Conservation (phyloP, 2,329 filamentous ascomycete genomes). For the Alternaria sp. region DNA sequence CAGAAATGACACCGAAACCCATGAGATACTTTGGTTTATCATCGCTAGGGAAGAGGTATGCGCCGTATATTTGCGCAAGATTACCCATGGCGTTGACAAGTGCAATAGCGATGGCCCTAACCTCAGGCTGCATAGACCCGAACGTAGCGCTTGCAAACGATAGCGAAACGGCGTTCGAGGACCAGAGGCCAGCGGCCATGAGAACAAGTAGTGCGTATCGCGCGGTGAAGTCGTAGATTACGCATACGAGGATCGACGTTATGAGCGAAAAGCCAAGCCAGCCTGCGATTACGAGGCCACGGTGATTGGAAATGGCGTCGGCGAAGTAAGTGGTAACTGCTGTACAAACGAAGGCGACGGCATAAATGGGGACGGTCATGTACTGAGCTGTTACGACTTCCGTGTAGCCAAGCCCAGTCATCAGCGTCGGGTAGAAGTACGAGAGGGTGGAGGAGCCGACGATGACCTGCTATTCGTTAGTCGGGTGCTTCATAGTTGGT, state of each 20-base stretch:
- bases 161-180: conserved; percentile 61
- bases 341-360: conserved; percentile 61
- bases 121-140: conserved; percentile 59
- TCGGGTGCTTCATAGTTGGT: conserved; percentile 24
- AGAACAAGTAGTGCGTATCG: conserved; percentile 65
- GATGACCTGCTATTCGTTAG: conserved; percentile 45
- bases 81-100: conserved; percentile 65
- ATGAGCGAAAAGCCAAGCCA: conserved; percentile 58
- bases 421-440: conserved; percentile 65
- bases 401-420: conserved; percentile 61
- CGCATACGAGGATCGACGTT: conserved; percentile 53
- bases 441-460: conserved; percentile 61
- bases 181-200: conserved; percentile 65
- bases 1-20: conserved; percentile 39
- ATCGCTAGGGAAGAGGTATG: conserved; percentile 60
- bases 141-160: conserved; percentile 64
- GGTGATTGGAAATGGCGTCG: conserved; percentile 57
- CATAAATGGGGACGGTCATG: conserved; percentile 64
- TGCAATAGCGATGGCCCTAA: conserved; percentile 62
- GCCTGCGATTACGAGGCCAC: conserved; percentile 59
- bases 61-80: conserved; percentile 64
- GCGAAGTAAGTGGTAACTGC: conserved; percentile 58
- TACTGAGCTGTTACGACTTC: conserved; percentile 58
- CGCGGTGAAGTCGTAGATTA: conserved; percentile 61
- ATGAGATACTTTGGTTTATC: conserved; percentile 58